Percentiles rank a stretch among this genome's conserved stretches.
phyloP scores from a whole-genome alignment of 768 basidiomycete genomes.

The Tricholoma terreum region DNA sequence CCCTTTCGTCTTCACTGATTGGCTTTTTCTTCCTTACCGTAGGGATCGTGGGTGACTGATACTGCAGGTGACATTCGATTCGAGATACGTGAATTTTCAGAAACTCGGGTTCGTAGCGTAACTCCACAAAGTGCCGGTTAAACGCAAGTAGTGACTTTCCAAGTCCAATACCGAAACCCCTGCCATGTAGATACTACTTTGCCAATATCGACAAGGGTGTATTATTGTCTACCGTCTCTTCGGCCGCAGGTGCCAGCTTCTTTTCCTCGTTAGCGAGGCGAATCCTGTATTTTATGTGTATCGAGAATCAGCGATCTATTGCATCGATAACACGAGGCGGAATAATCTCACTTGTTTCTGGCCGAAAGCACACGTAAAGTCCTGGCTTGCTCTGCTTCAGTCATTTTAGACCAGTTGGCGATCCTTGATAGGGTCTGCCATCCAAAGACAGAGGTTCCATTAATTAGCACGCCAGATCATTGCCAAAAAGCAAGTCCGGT shows the following conservation, averaged over 20 bases:
- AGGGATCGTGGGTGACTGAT: slow-evolving; percentile 15
- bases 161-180: neutral
- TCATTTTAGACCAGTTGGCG: slow-evolving; percentile 60
- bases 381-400: slow-evolving; percentile 52
- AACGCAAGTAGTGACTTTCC: neutral
- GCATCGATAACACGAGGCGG: neutral
- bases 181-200: neutral
- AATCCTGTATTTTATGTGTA: slow-evolving; percentile 15
- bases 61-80: neutral
- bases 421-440: slow-evolving; percentile 62
- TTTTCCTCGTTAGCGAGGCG: slow-evolving; percentile 30
- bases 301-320: neutral
- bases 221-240: neutral
- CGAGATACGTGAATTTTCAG: neutral
- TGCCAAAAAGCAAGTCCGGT: too few species aligned
- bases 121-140: neutral
- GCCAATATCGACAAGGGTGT: neutral
- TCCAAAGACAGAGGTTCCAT: neutral
- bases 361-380: slow-evolving; percentile 52
- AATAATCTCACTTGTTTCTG: slow-evolving; percentile 44
- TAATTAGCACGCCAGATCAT: too few species aligned
- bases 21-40: neutral
- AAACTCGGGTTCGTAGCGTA: neutral
- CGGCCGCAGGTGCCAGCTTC: slow-evolving; percentile 14
- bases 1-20: neutral